These are phyloP conservation scores for Euphorbia peplus DNA, from an alignment of 345 rosid genomes.

Conservation along the genomic window DNA sequence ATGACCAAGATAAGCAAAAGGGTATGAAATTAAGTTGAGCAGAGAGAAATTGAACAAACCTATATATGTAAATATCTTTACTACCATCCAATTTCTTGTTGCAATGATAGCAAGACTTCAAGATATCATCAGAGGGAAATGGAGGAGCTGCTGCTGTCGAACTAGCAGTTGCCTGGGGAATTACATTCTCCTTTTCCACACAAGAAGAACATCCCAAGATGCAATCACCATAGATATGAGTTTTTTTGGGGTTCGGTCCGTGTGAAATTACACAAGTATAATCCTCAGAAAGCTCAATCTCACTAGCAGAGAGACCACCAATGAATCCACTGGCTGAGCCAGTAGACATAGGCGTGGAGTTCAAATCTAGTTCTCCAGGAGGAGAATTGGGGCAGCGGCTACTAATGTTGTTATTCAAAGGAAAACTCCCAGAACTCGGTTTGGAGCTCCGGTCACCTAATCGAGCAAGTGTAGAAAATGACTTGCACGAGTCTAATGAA, in stretches of 20 bases:
- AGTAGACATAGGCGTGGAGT: slow-evolving; percentile 20
- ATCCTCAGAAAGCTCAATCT: slow-evolving; percentile 86
- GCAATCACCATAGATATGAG: slow-evolving; percentile 77
- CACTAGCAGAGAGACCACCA: slow-evolving; percentile 48
- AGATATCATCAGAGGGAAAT: slow-evolving; percentile 41
- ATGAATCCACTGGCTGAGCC: slow-evolving; percentile 26
- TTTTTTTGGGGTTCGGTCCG: slow-evolving; percentile 77
- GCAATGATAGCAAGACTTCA: slow-evolving; percentile 71
- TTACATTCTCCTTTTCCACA: slow-evolving; percentile 22
- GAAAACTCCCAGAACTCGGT: slow-evolving; percentile 23
- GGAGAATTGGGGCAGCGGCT: slow-evolving; percentile 22
- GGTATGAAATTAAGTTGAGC: not conserved
- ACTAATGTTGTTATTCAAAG: slow-evolving; percentile 11
- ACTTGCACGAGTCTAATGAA: slow-evolving; percentile 41
- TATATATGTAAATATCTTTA: slow-evolving; percentile 73
- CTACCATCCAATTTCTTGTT: slow-evolving; percentile 54
- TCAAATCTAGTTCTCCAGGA: slow-evolving; percentile 25
- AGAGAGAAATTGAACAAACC: slow-evolving; percentile 42
- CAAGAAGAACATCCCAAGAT: slow-evolving; percentile 55
- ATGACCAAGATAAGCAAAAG: not conserved
- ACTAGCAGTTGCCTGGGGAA: slow-evolving; percentile 14
- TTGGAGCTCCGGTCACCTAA: slow-evolving; percentile 19
- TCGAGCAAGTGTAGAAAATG: slow-evolving; percentile 30
- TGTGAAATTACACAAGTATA: slow-evolving; percentile 80
- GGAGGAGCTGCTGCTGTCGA: slow-evolving; percentile 13